phyloP scores from a whole-genome alignment of 164 flowering plant species.

The Pachysandra terminalis region DNA sequence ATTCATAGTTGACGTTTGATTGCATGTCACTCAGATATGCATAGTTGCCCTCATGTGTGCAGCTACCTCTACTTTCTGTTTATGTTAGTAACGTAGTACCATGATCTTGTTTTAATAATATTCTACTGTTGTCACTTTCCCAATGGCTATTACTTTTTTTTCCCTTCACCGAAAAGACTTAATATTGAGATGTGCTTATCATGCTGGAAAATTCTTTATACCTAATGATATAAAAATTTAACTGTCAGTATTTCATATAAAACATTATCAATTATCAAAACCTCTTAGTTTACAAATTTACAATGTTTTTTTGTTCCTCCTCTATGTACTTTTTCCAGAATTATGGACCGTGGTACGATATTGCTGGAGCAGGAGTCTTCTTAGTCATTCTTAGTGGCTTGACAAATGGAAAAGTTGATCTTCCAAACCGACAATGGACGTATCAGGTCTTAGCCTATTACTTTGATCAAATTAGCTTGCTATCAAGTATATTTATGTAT shows the following conservation, averaged over 20 bases:
- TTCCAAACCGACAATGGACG: slow-evolving; percentile 45
- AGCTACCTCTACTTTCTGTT: too few species aligned
- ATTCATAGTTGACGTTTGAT: too few species aligned
- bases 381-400: slow-evolving; percentile 29
- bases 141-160: too few species aligned
- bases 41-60: too few species aligned
- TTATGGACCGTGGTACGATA: slow-evolving; percentile 60
- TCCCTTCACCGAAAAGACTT: too few species aligned
- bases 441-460: slow-evolving; percentile 39
- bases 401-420: slow-evolving; percentile 25
- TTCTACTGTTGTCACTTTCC: too few species aligned
- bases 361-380: slow-evolving; percentile 45
- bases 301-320: background rate
- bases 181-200: too few species aligned
- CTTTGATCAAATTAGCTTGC: background rate
- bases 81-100: too few species aligned
- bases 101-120: too few species aligned
- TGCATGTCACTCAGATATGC: too few species aligned
- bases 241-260: background rate
- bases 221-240: too few species aligned
- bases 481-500: background rate
- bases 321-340: slow-evolving; percentile 31
- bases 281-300: background rate
- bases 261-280: slow-evolving; percentile 1
- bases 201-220: too few species aligned